These are phyloP conservation scores for Heliosperma pusillum DNA, from an alignment of 148 eudicot genomes.

Conservation along the genomic window DNA sequence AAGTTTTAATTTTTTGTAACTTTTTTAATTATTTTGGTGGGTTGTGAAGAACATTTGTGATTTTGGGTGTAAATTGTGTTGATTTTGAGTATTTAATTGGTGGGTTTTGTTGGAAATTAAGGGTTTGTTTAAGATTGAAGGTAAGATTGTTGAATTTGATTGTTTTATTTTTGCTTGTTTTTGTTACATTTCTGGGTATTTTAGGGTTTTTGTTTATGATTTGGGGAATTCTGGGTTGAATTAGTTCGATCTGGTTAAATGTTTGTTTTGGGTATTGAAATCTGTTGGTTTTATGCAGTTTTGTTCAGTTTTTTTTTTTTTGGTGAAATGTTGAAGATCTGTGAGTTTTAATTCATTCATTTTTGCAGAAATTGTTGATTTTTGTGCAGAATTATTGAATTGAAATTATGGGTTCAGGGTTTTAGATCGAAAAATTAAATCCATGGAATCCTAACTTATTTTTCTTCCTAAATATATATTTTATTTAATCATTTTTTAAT, in stretches of 20 bases:
- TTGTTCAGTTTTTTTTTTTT: background rate
- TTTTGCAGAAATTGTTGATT: background rate
- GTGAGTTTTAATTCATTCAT: background rate
- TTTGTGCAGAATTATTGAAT: background rate
- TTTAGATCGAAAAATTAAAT: conserved; percentile 16
- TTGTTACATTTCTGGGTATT: background rate
- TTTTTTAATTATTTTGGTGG: conserved; percentile 2
- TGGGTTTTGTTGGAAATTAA: background rate
- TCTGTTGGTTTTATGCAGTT: background rate
- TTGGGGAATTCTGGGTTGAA: conserved; percentile 5
- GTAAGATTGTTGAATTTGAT: conserved; percentile 17
- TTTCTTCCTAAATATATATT: too few species aligned
- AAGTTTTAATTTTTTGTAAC: conserved; percentile 6
- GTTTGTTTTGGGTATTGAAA: conserved; percentile 8
- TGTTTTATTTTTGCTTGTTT: conserved; percentile 11
- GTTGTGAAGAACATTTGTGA: conserved; percentile 2
- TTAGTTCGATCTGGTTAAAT: conserved; percentile 33
- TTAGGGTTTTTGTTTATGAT: conserved; percentile 7
- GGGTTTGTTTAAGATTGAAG: conserved; percentile 11
- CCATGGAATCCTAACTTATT: too few species aligned
- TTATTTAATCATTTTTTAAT: background rate
- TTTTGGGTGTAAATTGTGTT: background rate
- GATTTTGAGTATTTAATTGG: conserved; percentile 19
- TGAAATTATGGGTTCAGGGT: conserved; percentile 19
- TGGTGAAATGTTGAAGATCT: conserved; percentile 19